Evolutionary conservation across 768 basidiomycete genomes (phyloP), one percentile per base, ranked within the genome.

Genomic region (Paxillus involutus): DNA sequence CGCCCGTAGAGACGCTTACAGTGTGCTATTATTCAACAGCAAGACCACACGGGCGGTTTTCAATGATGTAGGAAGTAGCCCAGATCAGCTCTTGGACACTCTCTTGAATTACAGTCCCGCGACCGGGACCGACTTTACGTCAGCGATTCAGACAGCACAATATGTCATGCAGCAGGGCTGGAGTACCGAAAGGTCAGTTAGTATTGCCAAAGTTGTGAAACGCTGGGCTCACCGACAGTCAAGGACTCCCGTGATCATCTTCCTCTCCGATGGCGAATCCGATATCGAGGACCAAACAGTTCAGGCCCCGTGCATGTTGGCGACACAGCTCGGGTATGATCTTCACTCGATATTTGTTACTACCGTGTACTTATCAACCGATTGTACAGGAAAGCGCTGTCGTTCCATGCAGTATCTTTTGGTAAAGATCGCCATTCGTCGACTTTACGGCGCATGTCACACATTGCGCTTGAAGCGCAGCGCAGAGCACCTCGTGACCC

Each of bases 361-460:
- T 3, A 21, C 21, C n/a, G 21, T 21, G 21, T 21, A 21, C 21
- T 21, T 21, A 21, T 21, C 21, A 21, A 21, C 21, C 21, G 21
- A 21, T 21, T 21, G 1, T 21, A 29, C 29, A 81, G 80, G 13
- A 77, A 77, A 66, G 71, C 79, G 3, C 64, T 82, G 0, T 80
- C 80, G 0, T 77, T 82, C 57, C 80, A 83, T 45, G 64, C 79
- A 0, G 77, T 82, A 16, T 71, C 76, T 0, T 82, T 82, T 52
- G 81, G 79, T 2, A 62, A 66, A 1, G 51, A 64, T 26, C 11
- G 6, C 33, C 56, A 26, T 5, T 50, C 40, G 37, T 39, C n/a
- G 3, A 44, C 55, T n/a, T 63, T 82, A 13, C 68, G 70, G 5
- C 63, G 73, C 11, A 82, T 83, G 81, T 72, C 74, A 3, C 61